These are phyloP conservation scores for Termitomyces sp. DNA, from an alignment of 768 basidiomycete species.

Conservation along the genomic window DNA sequence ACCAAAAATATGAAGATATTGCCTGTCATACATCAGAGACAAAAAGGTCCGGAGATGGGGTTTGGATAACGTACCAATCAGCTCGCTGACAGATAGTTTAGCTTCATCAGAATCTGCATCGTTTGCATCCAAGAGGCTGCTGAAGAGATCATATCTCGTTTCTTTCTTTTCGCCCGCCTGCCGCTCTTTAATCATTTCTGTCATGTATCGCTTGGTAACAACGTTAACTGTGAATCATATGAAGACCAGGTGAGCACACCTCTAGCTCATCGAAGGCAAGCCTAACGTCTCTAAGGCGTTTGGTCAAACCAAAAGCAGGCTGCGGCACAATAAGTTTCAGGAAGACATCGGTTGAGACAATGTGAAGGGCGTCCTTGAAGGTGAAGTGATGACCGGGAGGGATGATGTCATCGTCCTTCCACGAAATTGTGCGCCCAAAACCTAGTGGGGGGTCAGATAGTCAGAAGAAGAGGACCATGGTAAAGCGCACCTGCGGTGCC, in stretches of 20 bases:
- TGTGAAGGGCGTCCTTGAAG: slow-evolving; percentile 49
- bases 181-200: slow-evolving; percentile 52
- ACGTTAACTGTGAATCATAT: neutral
- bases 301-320: slow-evolving; percentile 37
- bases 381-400: slow-evolving; percentile 46
- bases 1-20: slow-evolving; percentile 55
- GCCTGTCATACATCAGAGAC: slow-evolving; percentile 22
- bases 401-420: slow-evolving; percentile 38
- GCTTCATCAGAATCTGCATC: slow-evolving; percentile 33
- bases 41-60: neutral
- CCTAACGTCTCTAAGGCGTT: slow-evolving; percentile 27
- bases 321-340: slow-evolving; percentile 38
- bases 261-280: slow-evolving; percentile 43
- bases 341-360: slow-evolving; percentile 36
- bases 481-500: slow-evolving; percentile 45
- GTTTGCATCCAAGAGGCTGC: slow-evolving; percentile 50
- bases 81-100: slow-evolving; percentile 42
- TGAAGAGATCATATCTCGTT: slow-evolving; percentile 51
- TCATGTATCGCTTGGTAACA: slow-evolving; percentile 38
- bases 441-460: slow-evolving; percentile 26
- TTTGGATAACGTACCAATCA: slow-evolving; percentile 30
- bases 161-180: slow-evolving; percentile 32
- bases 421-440: slow-evolving; percentile 51
- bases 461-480: neutral
- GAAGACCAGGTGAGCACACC: slow-evolving; percentile 24